phyloP scores from a whole-genome alignment of 83 land plant genomes.

The Diphasiastrum complanatum region DNA sequence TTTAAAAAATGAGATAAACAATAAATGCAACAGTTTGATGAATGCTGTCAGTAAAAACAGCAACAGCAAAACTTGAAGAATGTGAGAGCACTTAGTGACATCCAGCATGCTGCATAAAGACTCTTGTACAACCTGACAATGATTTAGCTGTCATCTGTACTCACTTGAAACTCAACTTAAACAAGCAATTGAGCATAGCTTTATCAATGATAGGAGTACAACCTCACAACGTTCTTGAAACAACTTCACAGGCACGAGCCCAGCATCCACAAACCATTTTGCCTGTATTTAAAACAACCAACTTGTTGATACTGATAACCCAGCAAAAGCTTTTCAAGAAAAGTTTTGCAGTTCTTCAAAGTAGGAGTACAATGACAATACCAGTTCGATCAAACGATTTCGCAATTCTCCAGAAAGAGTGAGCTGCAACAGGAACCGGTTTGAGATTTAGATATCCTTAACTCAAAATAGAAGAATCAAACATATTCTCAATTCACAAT shows the following conservation, averaged over 20 bases:
- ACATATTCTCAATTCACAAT: no score
- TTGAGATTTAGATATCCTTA: no score
- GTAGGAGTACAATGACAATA: slow-evolving; percentile 10
- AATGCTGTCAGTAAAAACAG: neutral
- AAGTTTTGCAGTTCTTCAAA: slow-evolving; percentile 1
- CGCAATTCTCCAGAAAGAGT: slow-evolving; percentile 78
- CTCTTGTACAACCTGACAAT: no score
- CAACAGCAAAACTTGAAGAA: neutral
- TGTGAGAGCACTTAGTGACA: no score
- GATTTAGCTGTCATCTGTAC: no score
- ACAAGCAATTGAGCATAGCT: no score
- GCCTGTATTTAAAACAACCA: slow-evolving; percentile 51
- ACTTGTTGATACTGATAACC: neutral
- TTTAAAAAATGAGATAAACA: slow-evolving; percentile 9
- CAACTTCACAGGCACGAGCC: slow-evolving; percentile 60
- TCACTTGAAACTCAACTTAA: no score
- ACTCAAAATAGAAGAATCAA: no score
- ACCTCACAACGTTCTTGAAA: slow-evolving; percentile 99
- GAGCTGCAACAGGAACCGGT: no score
- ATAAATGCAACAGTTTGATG: no score
- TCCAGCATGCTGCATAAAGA: no score
- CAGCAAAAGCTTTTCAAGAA: neutral
- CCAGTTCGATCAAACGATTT: slow-evolving; percentile 73
- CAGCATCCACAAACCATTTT: slow-evolving; percentile 80
- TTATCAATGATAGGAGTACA: no score